phyloP scores from a whole-genome alignment of 75 land plant species.

The Adiantum capillusveneris region DNA sequence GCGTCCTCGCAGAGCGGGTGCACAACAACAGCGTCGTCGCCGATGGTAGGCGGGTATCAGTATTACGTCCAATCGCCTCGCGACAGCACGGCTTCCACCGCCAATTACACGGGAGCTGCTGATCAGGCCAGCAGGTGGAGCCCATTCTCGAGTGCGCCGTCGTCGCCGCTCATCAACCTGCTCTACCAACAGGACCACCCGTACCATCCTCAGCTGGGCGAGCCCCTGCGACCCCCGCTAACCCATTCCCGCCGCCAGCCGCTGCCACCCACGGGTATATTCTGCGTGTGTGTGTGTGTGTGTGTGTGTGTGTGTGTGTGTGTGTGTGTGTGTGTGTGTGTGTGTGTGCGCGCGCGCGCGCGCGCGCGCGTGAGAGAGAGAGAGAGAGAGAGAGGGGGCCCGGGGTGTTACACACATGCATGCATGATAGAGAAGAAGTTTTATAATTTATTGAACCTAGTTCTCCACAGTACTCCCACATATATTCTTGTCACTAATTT shows the following conservation, averaged over 20 bases:
- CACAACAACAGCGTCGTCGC: too few species aligned
- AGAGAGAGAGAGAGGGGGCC: too few species aligned
- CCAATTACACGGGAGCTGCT: neutral
- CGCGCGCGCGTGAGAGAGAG: neutral
- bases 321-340: too few species aligned
- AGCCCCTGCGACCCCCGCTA: neutral
- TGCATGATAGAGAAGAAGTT: neutral
- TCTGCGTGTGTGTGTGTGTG: too few species aligned
- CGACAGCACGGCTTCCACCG: neutral
- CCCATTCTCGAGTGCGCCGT: conserved; percentile 2
- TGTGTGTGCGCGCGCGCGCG: too few species aligned
- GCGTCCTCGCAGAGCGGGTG: too few species aligned
- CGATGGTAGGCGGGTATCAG: neutral
- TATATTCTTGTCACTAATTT: too few species aligned
- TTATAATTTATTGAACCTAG: too few species aligned
- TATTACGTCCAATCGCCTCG: conserved; percentile 2
- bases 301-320: too few species aligned
- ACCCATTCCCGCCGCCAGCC: neutral
- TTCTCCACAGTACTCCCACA: too few species aligned
- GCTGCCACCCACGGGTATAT: too few species aligned
- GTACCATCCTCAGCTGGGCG: neutral
- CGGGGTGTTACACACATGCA: too few species aligned
- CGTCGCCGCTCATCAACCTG: conserved; percentile 3
- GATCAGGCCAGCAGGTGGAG: neutral
- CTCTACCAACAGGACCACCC: neutral